phyloP scores from a whole-genome alignment of 352 stramenopile genomes.

The Phytopythium chamaehyphon region DNA sequence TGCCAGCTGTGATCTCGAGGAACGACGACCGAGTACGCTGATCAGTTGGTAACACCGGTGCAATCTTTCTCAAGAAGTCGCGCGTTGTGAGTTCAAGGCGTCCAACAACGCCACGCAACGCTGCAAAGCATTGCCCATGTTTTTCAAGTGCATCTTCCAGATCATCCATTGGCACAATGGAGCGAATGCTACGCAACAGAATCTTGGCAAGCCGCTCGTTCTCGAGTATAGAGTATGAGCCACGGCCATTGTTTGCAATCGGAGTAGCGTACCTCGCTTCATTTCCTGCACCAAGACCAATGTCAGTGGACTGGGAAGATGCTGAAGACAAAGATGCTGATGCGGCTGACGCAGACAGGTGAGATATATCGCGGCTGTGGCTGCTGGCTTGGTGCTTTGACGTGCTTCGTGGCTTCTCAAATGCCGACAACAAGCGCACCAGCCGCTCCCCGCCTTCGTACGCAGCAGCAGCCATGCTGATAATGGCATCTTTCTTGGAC shows the following conservation, averaged over 20 bases:
- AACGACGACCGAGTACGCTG: conserved; percentile 6
- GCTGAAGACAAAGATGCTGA: conserved; percentile 1
- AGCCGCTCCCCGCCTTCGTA: conserved; percentile 18
- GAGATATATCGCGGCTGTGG: not conserved
- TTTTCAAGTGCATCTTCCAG: conserved; percentile 46
- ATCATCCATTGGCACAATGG: conserved; percentile 38
- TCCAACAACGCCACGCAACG: conserved; percentile 24
- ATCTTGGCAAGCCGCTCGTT: conserved; percentile 75
- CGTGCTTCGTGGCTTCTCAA: conserved; percentile 39
- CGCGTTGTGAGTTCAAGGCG: conserved; percentile 31
- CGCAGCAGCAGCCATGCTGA: conserved; percentile 11
- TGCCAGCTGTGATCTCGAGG: conserved; percentile 6
- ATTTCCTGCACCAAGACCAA: not conserved
- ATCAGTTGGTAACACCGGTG: conserved; percentile 8
- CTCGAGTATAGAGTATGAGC: conserved; percentile 55
- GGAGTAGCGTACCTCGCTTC: not conserved
- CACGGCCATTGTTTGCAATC: not conserved
- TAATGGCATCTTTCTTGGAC: conserved; percentile 11
- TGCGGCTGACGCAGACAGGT: not conserved
- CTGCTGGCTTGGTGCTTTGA: conserved; percentile 9
- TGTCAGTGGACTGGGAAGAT: conserved; percentile 1
- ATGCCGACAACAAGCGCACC: conserved; percentile 27
- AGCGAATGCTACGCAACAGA: conserved; percentile 64
- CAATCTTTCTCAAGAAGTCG: conserved; percentile 17
- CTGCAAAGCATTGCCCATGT: conserved; percentile 33